A percentile compares a stretch with the other conserved stretches of the same genome.
These are phyloP conservation scores for Centella asiatica DNA, from an alignment of 129 eudicot genomes.

Conservation along the genomic window DNA sequence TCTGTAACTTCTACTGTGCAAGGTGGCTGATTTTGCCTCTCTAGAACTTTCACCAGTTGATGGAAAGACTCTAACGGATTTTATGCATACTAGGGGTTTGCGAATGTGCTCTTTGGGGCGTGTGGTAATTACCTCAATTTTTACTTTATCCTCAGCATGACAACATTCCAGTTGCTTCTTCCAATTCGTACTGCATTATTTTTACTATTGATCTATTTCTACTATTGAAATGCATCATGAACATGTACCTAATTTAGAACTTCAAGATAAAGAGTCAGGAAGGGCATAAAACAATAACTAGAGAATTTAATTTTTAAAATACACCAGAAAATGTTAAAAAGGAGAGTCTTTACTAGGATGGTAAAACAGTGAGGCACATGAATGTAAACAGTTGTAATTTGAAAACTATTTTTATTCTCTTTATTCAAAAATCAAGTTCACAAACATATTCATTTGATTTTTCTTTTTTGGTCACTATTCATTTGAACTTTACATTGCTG, in stretches of 20 bases:
- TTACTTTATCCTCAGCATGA: not conserved
- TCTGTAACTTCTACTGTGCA: slow-evolving; percentile 15
- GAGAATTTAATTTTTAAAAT: too few relatives aligned
- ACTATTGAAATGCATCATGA: not conserved
- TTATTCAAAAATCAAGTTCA: too few relatives aligned
- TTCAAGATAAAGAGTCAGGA: not conserved
- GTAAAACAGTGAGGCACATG: too few relatives aligned
- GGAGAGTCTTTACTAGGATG: too few relatives aligned
- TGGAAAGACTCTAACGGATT: slow-evolving; percentile 92
- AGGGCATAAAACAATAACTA: not conserved
- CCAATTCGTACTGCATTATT: not conserved
- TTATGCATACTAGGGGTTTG: slow-evolving; percentile 98
- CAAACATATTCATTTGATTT: too few relatives aligned
- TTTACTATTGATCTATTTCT: not conserved
- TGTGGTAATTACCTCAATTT: slow-evolving; percentile 52
- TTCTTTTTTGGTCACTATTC: too few relatives aligned
- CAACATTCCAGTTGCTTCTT: not conserved
- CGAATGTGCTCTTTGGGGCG: slow-evolving; percentile 90
- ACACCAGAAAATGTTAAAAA: too few relatives aligned
- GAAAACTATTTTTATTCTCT: too few relatives aligned
- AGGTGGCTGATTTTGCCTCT: slow-evolving; percentile 99
- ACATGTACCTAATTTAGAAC: not conserved
- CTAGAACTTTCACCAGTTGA: slow-evolving; percentile 99
- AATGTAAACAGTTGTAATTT: too few relatives aligned
- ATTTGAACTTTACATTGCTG: too few relatives aligned